Conservation (phyloP, 2,329 filamentous ascomycete species). For the Fusarium chuoi region DNA sequence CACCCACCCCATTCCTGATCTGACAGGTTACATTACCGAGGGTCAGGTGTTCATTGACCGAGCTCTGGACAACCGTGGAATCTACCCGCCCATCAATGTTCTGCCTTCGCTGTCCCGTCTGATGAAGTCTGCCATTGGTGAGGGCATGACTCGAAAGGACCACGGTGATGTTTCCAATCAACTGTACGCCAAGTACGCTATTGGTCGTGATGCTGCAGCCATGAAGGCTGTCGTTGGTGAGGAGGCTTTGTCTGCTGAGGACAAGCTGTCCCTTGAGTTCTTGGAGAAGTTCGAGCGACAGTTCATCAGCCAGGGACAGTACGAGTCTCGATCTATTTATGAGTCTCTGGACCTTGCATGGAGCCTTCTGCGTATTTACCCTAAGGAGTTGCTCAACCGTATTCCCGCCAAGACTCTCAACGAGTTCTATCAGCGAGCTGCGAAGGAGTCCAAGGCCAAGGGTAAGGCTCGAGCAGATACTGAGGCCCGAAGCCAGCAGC, state of each 20-base stretch:
- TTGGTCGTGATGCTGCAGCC: slow-evolving; percentile 95
- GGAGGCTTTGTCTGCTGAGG: slow-evolving; percentile 93
- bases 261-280: slow-evolving; percentile 98
- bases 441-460: slow-evolving; percentile 71
- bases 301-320: slow-evolving; percentile 91
- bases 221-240: slow-evolving; percentile 99
- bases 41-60: slow-evolving; percentile 98
- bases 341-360: slow-evolving; percentile 96
- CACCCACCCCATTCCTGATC: slow-evolving; percentile 97
- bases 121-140: slow-evolving; percentile 99
- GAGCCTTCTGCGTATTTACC: slow-evolving; percentile 96
- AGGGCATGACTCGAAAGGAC: slow-evolving; percentile 95
- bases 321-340: slow-evolving; percentile 90
- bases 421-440: slow-evolving; percentile 81
- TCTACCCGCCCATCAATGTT: slow-evolving; percentile 99
- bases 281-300: slow-evolving; percentile 97
- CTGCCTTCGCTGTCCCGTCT: slow-evolving; percentile 97
- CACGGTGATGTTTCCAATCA: slow-evolving; percentile 99
- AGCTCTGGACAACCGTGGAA: slow-evolving; percentile 92
- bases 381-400: slow-evolving; percentile 97
- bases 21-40: slow-evolving; percentile 99
- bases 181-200: slow-evolving; percentile 99
- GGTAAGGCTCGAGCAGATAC: slow-evolving; percentile 63
- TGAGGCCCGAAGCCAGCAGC: slow-evolving; percentile 52
- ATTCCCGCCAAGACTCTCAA: slow-evolving; percentile 85